Evolutionary conservation across 371 early-diverging fungal species (phyloP), one percentile per base, ranked within the genome.

Genomic region (Mycotypha africana): DNA sequence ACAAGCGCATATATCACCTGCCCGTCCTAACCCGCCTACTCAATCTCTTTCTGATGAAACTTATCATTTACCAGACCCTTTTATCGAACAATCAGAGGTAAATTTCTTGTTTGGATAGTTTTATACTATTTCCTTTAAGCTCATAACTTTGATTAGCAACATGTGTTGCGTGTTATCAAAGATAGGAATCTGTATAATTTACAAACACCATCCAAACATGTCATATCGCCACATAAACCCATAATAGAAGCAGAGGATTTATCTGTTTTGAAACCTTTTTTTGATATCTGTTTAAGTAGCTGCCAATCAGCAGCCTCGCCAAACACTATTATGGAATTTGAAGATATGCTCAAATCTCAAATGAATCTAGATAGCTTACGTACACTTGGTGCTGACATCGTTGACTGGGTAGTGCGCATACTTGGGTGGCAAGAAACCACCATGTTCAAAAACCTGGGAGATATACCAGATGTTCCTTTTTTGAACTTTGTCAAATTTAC

Each of bases 221-320:
- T 54, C 0, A 14, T 54, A 23, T 55, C 49, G 11, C 46, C 49
- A 1, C 36, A 56, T 11, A 56, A n/a, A 46, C 50, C 50, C 14
- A 25, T 49, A 17, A 24, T 56, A 42, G 47, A 56, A 38, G 44
- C 42, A 34, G 38, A 42, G 22, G 56, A 56, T 38, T 17, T 56
- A 15, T 31, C 38, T 24, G 43, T 34, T 50, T 5, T 51, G 16
- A 39, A 37, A 47, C 3, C 5, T 40, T 41, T 19, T 33, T 49
- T 11, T 54, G 4, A 41, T 42, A 47, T 38, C 47, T 56, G 49
- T 42, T 34, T 56, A 16, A 45, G 51, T 30, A 31, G 42, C 21
- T 17, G 39, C 12, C 31, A n/a, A 1, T 39, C n/a, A 47, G 43
- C 49, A 42, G 50, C 50, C 1, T 42, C 47, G 0, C 16, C 34